Conservation (phyloP, 805 yeast species). For the Clavispora asparagi region DNA sequence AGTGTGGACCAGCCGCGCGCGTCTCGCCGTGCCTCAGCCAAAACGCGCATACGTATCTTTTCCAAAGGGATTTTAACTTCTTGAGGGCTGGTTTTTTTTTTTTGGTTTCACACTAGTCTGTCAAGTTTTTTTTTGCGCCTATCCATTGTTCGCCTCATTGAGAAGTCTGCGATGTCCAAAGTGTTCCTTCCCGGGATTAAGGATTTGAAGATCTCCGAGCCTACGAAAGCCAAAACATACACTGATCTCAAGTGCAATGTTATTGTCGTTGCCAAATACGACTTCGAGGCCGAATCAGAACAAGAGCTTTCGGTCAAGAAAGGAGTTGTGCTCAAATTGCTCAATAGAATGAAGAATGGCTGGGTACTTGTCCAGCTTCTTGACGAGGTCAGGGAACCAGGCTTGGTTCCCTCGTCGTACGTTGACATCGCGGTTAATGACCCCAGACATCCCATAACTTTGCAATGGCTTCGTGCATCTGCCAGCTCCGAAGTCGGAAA, state of each 20-base stretch:
- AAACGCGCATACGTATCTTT: background rate
- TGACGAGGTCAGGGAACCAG: slow-evolving; percentile 40
- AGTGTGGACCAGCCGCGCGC: slow-evolving; percentile 4
- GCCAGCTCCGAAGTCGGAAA: background rate
- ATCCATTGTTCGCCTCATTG: background rate
- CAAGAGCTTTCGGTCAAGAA: slow-evolving; percentile 42
- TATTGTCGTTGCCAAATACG: slow-evolving; percentile 43
- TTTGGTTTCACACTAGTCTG: background rate
- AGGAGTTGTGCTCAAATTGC: slow-evolving; percentile 49
- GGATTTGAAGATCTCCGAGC: slow-evolving; percentile 16
- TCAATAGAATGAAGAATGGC: slow-evolving; percentile 46
- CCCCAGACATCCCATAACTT: slow-evolving; percentile 31
- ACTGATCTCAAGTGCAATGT: slow-evolving; percentile 22
- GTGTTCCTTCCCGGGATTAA: slow-evolving; percentile 11
- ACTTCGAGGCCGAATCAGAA: slow-evolving; percentile 38
- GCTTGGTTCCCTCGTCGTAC: slow-evolving; percentile 49
- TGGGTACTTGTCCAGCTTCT: slow-evolving; percentile 56
- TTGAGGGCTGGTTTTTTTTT: background rate
- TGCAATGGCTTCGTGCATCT: slow-evolving; percentile 28
- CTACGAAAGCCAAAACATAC: slow-evolving; percentile 8
- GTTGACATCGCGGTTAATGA: slow-evolving; percentile 44
- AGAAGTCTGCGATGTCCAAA: slow-evolving; percentile 6
- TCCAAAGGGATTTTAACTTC: background rate
- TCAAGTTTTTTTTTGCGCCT: background rate
- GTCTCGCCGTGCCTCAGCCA: slow-evolving; percentile 2